Percentiles rank a stretch among this genome's conserved stretches.
These are phyloP conservation scores for Smittium culicis DNA, from an alignment of 371 early-diverging fungal species.

Conservation along the genomic window DNA sequence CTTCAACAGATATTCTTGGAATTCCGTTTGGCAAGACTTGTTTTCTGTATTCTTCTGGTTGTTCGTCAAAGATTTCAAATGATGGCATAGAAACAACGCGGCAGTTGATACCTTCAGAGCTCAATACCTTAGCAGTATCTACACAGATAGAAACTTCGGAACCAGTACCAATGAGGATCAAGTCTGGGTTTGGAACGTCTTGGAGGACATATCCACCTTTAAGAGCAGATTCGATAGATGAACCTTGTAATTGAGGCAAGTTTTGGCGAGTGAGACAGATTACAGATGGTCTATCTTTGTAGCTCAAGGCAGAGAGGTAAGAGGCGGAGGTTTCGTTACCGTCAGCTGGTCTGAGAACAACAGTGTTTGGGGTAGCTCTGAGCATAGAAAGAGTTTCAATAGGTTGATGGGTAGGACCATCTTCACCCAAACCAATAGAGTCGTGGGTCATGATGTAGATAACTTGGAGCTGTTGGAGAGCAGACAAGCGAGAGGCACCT, in stretches of 20 bases:
- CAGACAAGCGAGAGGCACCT: slow-evolving; percentile 86
- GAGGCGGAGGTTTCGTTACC: slow-evolving; percentile 92
- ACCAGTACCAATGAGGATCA: slow-evolving; percentile 84
- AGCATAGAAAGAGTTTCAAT: slow-evolving; percentile 91
- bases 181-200: slow-evolving; percentile 39
- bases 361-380: slow-evolving; percentile 89
- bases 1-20: slow-evolving; percentile 85
- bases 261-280: slow-evolving; percentile 91
- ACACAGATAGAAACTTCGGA: slow-evolving; percentile 88
- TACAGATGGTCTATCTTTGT: slow-evolving; percentile 63
- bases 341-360: slow-evolving; percentile 87
- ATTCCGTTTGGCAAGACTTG: slow-evolving; percentile 65
- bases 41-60: slow-evolving; percentile 69
- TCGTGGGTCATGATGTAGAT: slow-evolving; percentile 99
- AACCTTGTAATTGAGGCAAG: slow-evolving; percentile 76
- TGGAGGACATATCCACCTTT: slow-evolving; percentile 69
- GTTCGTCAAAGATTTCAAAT: slow-evolving; percentile 86
- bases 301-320: slow-evolving; percentile 65
- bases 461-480: slow-evolving; percentile 75
- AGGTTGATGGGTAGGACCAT: slow-evolving; percentile 99
- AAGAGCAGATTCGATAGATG: slow-evolving; percentile 60
- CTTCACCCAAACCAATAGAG: slow-evolving; percentile 96
- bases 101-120: slow-evolving; percentile 34
- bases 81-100: slow-evolving; percentile 96
- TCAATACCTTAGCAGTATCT: slow-evolving; percentile 62